Base-by-base conservation (phyloP, 805 yeast genomes). In the Lachancea nothofagi region DNA sequence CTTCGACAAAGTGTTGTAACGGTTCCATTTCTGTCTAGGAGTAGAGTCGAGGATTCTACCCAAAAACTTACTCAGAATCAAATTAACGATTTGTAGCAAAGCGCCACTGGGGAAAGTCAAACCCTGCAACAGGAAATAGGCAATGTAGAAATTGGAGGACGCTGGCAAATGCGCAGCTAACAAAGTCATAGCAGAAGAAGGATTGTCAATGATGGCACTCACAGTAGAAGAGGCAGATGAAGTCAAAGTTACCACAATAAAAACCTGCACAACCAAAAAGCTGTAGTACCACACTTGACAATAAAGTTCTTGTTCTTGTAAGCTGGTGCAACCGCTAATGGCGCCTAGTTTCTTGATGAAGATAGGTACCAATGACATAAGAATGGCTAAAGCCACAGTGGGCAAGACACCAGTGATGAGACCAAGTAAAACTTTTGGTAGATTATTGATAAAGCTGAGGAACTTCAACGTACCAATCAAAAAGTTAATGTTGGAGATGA, bases 1-100 rank as follows among this genome's bases (percentile, higher is more conserved):
- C 29, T 74, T 70, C 9, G 78, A 72, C 50, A 90, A 67, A 1
- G 68, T 71, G 58, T 76, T 77, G 57, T 64, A 75, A 55, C 96
- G 78, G 44, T 62, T 75, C 96, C 96, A 90, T 67, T 82, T 84
- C 64, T 86, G 80, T 66, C 97, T 79, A 45, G 97, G 97, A 5
- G 97, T 87, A 39, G 74, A 72, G 60, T 88, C 96, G 45, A 93
- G 71, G 17, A 87, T 44, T 47, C 67, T 68, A 22, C 93, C 85
- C 43, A 89, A 67, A 26, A 82, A 66, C 56, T 83, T 79, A 38
- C 83, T 79, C 47, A 89, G 67, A 39, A 84, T 71, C 53, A 93
- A 69, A 2, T 79, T 75, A 29, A 80, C 88, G 40, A 86, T 61
- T 64, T 87, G 96, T 43, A 85, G 71, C 38, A 93, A 62, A 24